Evolutionary conservation across 345 rosid species (phyloP), one percentile per base, ranked within the genome.

Genomic region (Brassica carinata): DNA sequence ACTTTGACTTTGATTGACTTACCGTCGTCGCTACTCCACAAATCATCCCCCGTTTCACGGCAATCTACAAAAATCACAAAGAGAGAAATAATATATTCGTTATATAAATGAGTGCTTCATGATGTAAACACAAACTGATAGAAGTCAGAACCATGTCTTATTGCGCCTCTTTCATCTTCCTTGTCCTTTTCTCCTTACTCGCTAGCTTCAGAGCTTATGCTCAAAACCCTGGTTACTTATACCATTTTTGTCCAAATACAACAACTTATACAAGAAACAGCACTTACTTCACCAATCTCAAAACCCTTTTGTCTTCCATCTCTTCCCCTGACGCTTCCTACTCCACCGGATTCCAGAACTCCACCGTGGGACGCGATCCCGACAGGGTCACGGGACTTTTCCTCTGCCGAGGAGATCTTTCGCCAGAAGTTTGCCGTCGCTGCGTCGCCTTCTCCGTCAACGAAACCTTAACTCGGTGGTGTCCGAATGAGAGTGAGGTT

Each of bases 331-430:
- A 67, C 38, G 73, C 81, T 17, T 55, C 70, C 0, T 71, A 72
- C 61, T 62, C 76, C 0, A 73, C 69, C 3, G 85, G 88, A 23
- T 90, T 88, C 80, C 84, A 72, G 67, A 88, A 77, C 81, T 45
- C 40, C 75, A 78, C 88, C 14, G 64, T 2, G 0, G 92, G 90
- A 2, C 59, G 45, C 18, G 51, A 11, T 2, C 61, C 81, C 0
- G 65, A 85, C 51, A 59, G 8, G 4, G 81, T 77, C 71, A 83
- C 84, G 5, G 88, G 88, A 8, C 83, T 84, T 43, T 87, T 83
- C 67, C 71, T 74, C 2, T 86, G 90, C 81, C 83, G 84, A 0
- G 87, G 87, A 1, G 86, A 86, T 3, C 2, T 75, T 5, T 26
- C 81, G 0, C 14, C 75, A 0, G 53, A 68, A 17, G 38, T 8